phyloP scores from a whole-genome alignment of 2,329 filamentous ascomycete species.

The Balansia obtecta region DNA sequence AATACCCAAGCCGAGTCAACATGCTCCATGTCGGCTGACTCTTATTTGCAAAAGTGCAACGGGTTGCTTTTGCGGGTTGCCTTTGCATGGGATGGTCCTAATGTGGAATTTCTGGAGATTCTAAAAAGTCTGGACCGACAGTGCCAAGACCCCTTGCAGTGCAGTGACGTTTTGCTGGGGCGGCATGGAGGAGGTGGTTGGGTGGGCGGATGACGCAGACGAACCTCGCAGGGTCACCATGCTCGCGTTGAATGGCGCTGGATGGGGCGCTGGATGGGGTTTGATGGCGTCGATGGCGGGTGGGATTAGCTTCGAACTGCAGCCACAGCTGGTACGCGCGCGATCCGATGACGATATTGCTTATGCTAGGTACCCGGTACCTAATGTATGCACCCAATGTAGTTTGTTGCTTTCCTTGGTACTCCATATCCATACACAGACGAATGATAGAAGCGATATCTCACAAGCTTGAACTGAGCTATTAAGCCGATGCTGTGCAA shows the following conservation, averaged over 20 bases:
- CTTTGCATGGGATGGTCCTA: not conserved
- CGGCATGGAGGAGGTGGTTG: conserved; percentile 4
- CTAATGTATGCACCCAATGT: too few relatives aligned
- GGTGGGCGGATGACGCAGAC: not conserved
- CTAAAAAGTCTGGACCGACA: conserved; percentile 8
- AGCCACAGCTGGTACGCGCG: too few relatives aligned
- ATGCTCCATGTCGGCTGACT: not conserved
- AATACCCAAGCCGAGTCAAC: not conserved
- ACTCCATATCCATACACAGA: too few relatives aligned
- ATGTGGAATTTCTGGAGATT: conserved; percentile 2
- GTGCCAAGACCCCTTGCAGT: conserved; percentile 9
- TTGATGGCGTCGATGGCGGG: too few relatives aligned
- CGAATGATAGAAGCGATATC: too few relatives aligned
- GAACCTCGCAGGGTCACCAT: not conserved
- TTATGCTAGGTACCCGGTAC: too few relatives aligned
- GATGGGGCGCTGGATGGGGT: not conserved
- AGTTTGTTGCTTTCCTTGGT: too few relatives aligned
- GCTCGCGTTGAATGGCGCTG: not conserved
- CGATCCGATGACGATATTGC: too few relatives aligned
- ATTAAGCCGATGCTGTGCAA: not conserved
- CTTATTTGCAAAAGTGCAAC: not conserved
- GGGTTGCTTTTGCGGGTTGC: too few relatives aligned
- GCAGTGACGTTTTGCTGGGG: conserved; percentile 12
- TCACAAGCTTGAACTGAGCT: not conserved
- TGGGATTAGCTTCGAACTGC: too few relatives aligned